Evolutionary conservation across 2,329 filamentous ascomycete species (phyloP).

Genomic region (Epichloe brachyelytri): DNA sequence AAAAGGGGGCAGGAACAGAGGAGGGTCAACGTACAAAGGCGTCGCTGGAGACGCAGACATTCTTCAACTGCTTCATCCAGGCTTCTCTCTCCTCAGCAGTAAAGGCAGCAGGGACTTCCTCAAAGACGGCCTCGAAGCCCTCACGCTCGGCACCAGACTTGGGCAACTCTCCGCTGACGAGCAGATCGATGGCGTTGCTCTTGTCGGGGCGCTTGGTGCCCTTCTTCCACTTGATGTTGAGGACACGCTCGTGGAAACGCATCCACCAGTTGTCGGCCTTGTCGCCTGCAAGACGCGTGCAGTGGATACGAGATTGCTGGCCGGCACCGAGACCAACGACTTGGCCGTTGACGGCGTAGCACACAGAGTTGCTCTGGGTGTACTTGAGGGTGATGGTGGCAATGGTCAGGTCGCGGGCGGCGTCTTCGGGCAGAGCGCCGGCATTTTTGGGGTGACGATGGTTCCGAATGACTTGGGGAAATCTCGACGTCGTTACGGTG

Average conservation of each 20-base stretch:
- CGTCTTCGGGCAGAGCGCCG: constrained; percentile 59
- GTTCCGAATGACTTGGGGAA: constrained; percentile 74
- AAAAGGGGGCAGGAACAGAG: not conserved
- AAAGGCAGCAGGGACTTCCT: constrained; percentile 75
- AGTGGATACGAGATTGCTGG: constrained; percentile 96
- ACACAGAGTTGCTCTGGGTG: constrained; percentile 98
- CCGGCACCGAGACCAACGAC: constrained; percentile 88
- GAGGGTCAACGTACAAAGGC: constrained; percentile 61
- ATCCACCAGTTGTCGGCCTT: constrained; percentile 99
- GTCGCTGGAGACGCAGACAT: constrained; percentile 83
- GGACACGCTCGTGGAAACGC: constrained; percentile 83
- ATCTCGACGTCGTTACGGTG: constrained; percentile 88
- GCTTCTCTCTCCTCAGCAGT: constrained; percentile 69
- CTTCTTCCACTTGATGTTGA: constrained; percentile 92
- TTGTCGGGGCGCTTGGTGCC: constrained; percentile 94
- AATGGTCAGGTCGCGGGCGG: constrained; percentile 79
- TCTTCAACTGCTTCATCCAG: constrained; percentile 71
- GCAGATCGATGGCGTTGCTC: constrained; percentile 93
- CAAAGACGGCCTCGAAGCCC: constrained; percentile 80
- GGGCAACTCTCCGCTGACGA: constrained; percentile 83
- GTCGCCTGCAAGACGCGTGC: constrained; percentile 90
- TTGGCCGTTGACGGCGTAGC: constrained; percentile 90
- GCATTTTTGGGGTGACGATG: constrained; percentile 74
- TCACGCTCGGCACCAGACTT: constrained; percentile 72
- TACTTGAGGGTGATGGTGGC: constrained; percentile 97